These are phyloP conservation scores for Lomentospora prolificans DNA, from an alignment of 2,329 filamentous ascomycete genomes.

Conservation along the genomic window DNA sequence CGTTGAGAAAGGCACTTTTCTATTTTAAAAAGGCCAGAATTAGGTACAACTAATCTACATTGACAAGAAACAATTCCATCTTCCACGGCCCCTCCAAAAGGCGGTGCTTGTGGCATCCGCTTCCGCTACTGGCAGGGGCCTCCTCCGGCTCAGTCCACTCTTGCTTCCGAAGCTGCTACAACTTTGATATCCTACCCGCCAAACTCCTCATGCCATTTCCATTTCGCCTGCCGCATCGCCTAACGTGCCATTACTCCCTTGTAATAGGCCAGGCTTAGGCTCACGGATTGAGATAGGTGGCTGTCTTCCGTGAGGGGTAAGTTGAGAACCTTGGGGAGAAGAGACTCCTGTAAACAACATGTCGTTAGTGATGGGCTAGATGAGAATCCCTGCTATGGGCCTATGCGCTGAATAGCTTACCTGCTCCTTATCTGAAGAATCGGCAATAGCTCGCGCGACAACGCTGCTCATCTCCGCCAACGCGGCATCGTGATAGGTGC, in stretches of 20 bases:
- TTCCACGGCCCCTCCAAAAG: background rate
- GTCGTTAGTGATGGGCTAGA: constrained; percentile 13
- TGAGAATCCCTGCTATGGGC: too few species aligned
- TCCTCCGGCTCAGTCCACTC: background rate
- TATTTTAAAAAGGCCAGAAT: constrained; percentile 4
- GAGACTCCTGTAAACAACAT: constrained; percentile 13
- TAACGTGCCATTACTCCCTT: constrained; percentile 45
- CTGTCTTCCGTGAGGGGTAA: constrained; percentile 65
- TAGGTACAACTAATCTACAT: background rate
- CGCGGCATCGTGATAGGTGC: constrained; percentile 55
- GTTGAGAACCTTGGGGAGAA: constrained; percentile 36
- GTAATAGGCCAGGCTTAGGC: constrained; percentile 62
- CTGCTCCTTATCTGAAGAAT: constrained; percentile 41
- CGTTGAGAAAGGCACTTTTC: background rate
- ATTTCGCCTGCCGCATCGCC: background rate
- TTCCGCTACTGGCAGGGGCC: background rate
- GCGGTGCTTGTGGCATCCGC: background rate
- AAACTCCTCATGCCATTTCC: background rate
- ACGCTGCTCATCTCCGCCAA: constrained; percentile 72
- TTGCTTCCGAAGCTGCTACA: background rate
- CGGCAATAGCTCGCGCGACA: constrained; percentile 55
- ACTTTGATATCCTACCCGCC: background rate
- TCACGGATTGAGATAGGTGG: constrained; percentile 58
- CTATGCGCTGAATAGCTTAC: too few species aligned
- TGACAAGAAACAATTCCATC: background rate